A percentile compares a stretch with the other conserved stretches of the same genome.
phyloP scores from a whole-genome alignment of 169 alveolate species.

The Plasmodium inui region DNA sequence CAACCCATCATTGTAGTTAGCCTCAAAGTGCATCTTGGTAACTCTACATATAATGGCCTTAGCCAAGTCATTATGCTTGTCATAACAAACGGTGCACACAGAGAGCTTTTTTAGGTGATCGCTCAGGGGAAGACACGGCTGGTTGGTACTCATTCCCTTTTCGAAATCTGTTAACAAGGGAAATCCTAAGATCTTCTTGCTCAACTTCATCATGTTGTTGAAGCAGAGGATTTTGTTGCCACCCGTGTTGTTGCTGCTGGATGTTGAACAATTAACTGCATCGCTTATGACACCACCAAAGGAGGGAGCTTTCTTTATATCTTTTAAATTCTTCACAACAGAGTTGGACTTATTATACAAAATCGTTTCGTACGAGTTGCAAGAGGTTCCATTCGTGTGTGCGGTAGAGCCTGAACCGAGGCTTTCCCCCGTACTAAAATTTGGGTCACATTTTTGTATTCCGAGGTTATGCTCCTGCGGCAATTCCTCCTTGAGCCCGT shows the following conservation, averaged over 20 bases:
- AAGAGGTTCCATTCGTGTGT: neutral
- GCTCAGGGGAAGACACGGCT: constrained; percentile 66
- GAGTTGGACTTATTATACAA: constrained; percentile 40
- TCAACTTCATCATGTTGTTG: constrained; percentile 63
- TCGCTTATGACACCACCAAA: neutral
- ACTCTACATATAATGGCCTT: constrained; percentile 71
- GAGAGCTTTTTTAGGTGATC: constrained; percentile 55
- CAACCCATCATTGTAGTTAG: constrained; percentile 61
- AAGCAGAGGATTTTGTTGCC: constrained; percentile 16
- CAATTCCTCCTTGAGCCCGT: neutral
- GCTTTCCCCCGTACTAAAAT: neutral
- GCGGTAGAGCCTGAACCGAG: neutral
- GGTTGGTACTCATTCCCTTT: constrained; percentile 63
- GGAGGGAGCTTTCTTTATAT: neutral
- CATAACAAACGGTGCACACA: constrained; percentile 64
- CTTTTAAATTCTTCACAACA: constrained; percentile 42
- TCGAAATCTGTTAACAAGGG: constrained; percentile 70
- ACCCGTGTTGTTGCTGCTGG: neutral
- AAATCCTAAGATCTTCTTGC: constrained; percentile 54
- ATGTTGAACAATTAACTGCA: neutral
- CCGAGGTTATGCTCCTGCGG: neutral
- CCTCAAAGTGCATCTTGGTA: constrained; percentile 67
- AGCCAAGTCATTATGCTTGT: constrained; percentile 60
- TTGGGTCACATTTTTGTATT: neutral
- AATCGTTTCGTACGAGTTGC: constrained; percentile 41